Conservation (phyloP, 2,329 filamentous ascomycete genomes). For the Fusarium sp. region DNA sequence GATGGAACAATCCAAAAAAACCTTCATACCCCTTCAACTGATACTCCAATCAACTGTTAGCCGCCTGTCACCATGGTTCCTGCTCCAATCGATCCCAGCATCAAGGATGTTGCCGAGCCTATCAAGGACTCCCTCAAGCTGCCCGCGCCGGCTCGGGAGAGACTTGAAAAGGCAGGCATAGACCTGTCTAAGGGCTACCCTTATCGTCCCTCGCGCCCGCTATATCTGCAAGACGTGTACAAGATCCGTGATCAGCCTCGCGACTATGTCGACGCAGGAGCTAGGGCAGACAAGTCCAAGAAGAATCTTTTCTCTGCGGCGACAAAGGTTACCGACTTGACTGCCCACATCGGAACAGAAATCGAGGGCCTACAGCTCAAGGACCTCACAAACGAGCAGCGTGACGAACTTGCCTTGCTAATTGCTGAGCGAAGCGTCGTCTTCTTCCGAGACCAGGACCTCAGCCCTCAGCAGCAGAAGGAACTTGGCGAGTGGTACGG, state of each 20-base stretch:
- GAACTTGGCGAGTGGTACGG: constrained; percentile 73
- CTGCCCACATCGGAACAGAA: constrained; percentile 72
- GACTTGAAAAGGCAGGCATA: constrained; percentile 76
- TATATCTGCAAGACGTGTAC: constrained; percentile 78
- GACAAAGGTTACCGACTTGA: constrained; percentile 72
- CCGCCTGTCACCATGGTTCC: constrained; percentile 58
- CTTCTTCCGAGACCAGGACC: constrained; percentile 73
- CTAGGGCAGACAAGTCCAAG: constrained; percentile 74
- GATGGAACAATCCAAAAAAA: not conserved
- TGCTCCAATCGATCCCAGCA: constrained; percentile 70
- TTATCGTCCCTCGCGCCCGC: constrained; percentile 73
- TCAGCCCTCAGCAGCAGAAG: constrained; percentile 72
- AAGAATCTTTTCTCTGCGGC: constrained; percentile 70
- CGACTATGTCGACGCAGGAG: constrained; percentile 71
- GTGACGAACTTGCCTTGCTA: constrained; percentile 71
- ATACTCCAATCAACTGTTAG: fast-evolving
- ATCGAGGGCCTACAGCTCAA: constrained; percentile 73
- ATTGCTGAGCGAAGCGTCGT: constrained; percentile 75
- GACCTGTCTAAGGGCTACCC: constrained; percentile 79
- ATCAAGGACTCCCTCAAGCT: constrained; percentile 74
- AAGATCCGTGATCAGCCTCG: constrained; percentile 68
- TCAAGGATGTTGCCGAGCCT: constrained; percentile 72
- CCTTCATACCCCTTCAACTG: not conserved
- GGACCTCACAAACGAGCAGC: constrained; percentile 68
- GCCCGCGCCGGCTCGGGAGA: constrained; percentile 66